Conservation (phyloP, 1,284 basidiomycete genomes). For the Wallemia hederae region DNA sequence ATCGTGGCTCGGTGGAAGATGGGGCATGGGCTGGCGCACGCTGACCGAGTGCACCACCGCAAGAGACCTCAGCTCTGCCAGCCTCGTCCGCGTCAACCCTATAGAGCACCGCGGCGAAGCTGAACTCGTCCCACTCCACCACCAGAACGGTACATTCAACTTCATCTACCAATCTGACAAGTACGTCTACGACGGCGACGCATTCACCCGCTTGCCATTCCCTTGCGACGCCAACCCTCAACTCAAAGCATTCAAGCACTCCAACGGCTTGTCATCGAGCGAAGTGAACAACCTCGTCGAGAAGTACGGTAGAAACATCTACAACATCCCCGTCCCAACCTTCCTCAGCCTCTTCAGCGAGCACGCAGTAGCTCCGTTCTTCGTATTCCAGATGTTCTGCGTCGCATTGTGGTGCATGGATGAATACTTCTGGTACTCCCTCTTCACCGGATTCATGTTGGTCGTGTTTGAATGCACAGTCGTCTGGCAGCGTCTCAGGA, state of each 20-base stretch:
- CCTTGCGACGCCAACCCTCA: conserved; percentile 47
- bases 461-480: conserved; percentile 89
- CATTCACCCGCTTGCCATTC: conserved; percentile 63
- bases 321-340: conserved; percentile 77
- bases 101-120: conserved; percentile 62
- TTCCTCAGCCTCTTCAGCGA: conserved; percentile 66
- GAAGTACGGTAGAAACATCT: conserved; percentile 68
- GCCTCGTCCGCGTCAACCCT: conserved; percentile 58
- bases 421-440: conserved; percentile 90
- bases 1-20: conserved; percentile 68
- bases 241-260: conserved; percentile 34
- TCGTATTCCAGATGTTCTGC: conserved; percentile 87
- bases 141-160: conserved; percentile 35
- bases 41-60: conserved; percentile 40
- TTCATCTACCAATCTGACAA: conserved; percentile 93
- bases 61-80: conserved; percentile 30
- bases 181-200: conserved; percentile 37
- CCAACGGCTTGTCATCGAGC: conserved; percentile 20
- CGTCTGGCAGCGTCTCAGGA: conserved; percentile 76
- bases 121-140: conserved; percentile 52
- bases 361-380: conserved; percentile 80
- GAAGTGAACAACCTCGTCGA: conserved; percentile 8
- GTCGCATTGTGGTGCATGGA: conserved; percentile 84
- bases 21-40: conserved; percentile 55
- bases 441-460: conserved; percentile 92